Evolutionary conservation across 208 protist species (phyloP), one percentile per base, ranked within the genome.

Genomic region (Tritrichomonas foetus): DNA sequence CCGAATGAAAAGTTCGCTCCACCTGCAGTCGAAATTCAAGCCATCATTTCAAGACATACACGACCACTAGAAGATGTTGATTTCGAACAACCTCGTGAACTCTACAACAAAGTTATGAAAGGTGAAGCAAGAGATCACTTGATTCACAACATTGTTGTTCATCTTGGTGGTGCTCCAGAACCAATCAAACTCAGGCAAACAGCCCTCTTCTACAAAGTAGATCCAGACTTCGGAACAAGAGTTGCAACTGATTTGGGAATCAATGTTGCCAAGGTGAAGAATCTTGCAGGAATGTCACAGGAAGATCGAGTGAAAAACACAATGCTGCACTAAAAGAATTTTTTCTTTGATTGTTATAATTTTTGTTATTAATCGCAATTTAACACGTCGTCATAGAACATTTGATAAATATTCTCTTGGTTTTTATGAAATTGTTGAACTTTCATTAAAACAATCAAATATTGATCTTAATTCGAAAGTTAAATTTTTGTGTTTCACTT

Each of bases 211-310:
- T 84, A 53, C n/a, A 96, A 95, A 41, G 93, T 72, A 30, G 95
- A 96, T 36, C 93, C 93, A 44, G 95, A 96, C 22, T 96, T 95
- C 93, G 95, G 95, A 55, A 57, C 44, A 53, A 66, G 94, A 69
- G 14, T 95, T n/a, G 84, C 94, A 49, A 49, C 94, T 30, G 93
- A 27, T 36, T 53, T 95, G n/a, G n/a, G n/a, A n/a, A n/a, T n/a
- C n/a, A n/a, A n/a, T n/a, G n/a, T n/a, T n/a, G n/a, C n/a, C n/a
- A n/a, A n/a, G n/a, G n/a, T n/a, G n/a, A n/a, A n/a, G n/a, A n/a
- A n/a, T n/a, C n/a, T n/a, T n/a, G n/a, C n/a, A n/a, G n/a, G n/a
- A n/a, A n/a, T n/a, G n/a, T n/a, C n/a, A n/a, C n/a, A n/a, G n/a
- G n/a, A n/a, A n/a, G n/a, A n/a, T n/a, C n/a, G n/a, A n/a, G n/a